Evolutionary conservation across 2,329 filamentous ascomycete genomes (phyloP).

Genomic region (Akanthomyces uredinophilus): DNA sequence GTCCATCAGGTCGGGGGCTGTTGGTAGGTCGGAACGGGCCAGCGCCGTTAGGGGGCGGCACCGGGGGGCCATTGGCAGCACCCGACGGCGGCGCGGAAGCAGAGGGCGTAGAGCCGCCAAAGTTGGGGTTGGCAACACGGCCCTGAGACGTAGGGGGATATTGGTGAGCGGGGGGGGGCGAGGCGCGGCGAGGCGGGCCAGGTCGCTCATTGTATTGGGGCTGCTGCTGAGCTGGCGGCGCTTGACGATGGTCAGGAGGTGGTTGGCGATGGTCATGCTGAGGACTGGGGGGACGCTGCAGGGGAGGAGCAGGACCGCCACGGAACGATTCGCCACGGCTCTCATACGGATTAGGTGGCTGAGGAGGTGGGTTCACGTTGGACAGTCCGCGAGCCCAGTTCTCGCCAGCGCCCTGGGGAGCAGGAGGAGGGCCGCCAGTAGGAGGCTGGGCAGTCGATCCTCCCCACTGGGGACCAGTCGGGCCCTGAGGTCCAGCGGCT

Average conservation of each 20-base stretch:
- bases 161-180: conserved; percentile 39
- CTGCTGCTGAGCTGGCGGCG: conserved; percentile 7
- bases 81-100: conserved; percentile 30
- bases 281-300: conserved; percentile 70
- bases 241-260: conserved; percentile 41
- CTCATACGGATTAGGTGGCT: conserved; percentile 78
- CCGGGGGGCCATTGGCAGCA: conserved; percentile 28
- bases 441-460: conserved; percentile 59
- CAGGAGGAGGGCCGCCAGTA: conserved; percentile 55
- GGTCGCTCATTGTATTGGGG: conserved; percentile 11
- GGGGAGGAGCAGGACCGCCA: conserved; percentile 60
- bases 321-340: conserved; percentile 64
- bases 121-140: conserved; percentile 56
- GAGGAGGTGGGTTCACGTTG: conserved; percentile 71
- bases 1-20: conserved; percentile 78
- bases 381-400: conserved; percentile 63
- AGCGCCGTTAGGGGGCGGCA: conserved; percentile 45
- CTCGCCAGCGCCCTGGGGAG: conserved; percentile 51
- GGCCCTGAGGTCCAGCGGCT: conserved; percentile 72
- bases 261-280: conserved; percentile 55
- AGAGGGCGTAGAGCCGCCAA: conserved; percentile 48
- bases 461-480: conserved; percentile 85
- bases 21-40: conserved; percentile 67
- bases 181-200: conserved; percentile 19
- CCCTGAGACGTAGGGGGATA: conserved; percentile 47